Conservation (phyloP, 164 flowering plant species). For the Aristolochia fimbriata region DNA sequence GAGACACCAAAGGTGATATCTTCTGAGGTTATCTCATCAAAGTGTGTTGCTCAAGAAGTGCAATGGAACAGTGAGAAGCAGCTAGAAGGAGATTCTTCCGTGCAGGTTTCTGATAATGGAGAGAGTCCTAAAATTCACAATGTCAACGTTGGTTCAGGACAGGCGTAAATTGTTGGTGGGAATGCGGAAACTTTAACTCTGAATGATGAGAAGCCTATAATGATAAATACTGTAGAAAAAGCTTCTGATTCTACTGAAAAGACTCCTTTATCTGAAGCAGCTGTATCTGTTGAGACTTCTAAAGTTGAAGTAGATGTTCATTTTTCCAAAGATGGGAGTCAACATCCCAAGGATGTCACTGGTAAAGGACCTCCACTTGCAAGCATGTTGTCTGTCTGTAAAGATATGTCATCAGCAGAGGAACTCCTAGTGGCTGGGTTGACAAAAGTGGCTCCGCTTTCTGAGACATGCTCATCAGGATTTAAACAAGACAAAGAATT, state of each 20-base stretch:
- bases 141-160: not conserved
- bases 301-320: not conserved
- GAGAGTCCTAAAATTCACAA: not conserved
- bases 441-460: slow-evolving; percentile 16
- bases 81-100: slow-evolving; percentile 2
- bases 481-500: slow-evolving; percentile 10
- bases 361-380: slow-evolving; percentile 5
- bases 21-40: too few species aligned
- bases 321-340: not conserved
- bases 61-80: slow-evolving; percentile 12
- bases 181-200: slow-evolving; percentile 5
- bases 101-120: slow-evolving; percentile 3
- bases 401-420: not conserved
- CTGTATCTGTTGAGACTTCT: not conserved
- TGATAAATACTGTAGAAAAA: slow-evolving; percentile 3
- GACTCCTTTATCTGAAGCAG: not conserved
- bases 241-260: slow-evolving; percentile 1
- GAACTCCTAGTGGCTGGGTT: slow-evolving; percentile 18
- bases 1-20: not conserved
- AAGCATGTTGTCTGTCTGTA: not conserved
- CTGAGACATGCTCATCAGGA: slow-evolving; percentile 19
- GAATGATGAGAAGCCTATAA: slow-evolving; percentile 2
- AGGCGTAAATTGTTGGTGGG: slow-evolving; percentile 4
- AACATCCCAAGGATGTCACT: not conserved
- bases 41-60: slow-evolving; percentile 1